phyloP scores from a whole-genome alignment of 1,139 yeast species.

The Suhomyces atakaporum region DNA sequence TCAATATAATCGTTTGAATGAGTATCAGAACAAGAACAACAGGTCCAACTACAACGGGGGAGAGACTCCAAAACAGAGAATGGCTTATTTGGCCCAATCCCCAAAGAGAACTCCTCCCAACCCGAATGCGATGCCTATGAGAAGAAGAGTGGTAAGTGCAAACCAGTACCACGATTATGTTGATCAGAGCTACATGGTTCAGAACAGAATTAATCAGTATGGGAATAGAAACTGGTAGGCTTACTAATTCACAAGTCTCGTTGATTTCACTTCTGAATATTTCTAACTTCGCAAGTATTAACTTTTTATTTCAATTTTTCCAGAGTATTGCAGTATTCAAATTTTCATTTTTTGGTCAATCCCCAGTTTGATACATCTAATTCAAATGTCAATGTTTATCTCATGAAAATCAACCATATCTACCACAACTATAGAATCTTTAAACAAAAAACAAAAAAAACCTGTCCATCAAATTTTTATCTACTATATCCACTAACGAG shows the following conservation, averaged over 20 bases:
- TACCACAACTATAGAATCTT: too few species aligned
- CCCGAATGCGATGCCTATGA: slow-evolving; percentile 10
- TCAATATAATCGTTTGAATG: slow-evolving; percentile 15
- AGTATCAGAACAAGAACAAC: slow-evolving; percentile 11
- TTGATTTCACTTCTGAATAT: too few species aligned
- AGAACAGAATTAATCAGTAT: slow-evolving; percentile 17
- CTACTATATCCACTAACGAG: too few species aligned
- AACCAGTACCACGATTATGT: slow-evolving; percentile 12
- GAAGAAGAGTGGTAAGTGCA: slow-evolving; percentile 16
- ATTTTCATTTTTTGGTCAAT: too few species aligned
- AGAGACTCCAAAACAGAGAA: slow-evolving; percentile 19
- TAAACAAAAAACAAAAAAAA: too few species aligned
- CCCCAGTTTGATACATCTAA: too few species aligned
- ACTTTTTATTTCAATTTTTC: not conserved
- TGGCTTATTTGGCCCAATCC: slow-evolving; percentile 19
- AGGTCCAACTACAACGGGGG: slow-evolving; percentile 2
- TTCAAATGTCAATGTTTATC: too few species aligned
- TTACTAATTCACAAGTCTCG: too few species aligned
- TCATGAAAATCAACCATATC: too few species aligned
- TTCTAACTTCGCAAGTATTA: too few species aligned
- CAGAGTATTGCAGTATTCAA: too few species aligned
- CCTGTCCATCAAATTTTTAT: too few species aligned
- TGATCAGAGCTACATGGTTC: slow-evolving; percentile 17
- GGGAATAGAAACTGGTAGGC: slow-evolving; percentile 17
- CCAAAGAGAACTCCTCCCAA: slow-evolving; percentile 21